phyloP scores from a whole-genome alignment of 2,329 filamentous ascomycete genomes.

The Hymenoscyphus repandus region DNA sequence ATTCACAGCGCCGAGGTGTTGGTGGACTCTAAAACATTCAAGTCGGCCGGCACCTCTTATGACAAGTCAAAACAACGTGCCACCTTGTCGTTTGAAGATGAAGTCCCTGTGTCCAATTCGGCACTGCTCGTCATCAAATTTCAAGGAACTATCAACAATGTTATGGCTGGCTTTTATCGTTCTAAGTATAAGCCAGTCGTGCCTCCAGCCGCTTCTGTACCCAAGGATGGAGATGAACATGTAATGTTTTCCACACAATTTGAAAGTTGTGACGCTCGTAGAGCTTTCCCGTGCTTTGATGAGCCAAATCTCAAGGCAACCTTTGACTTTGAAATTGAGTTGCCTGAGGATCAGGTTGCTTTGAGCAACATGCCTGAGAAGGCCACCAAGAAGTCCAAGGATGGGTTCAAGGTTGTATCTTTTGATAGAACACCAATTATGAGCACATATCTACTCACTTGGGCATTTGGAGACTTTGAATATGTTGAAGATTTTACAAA shows the following conservation, averaged over 20 bases:
- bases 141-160: slow-evolving; percentile 77
- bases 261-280: slow-evolving; percentile 89
- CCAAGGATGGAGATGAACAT: slow-evolving; percentile 62
- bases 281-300: slow-evolving; percentile 96
- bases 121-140: slow-evolving; percentile 67
- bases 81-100: slow-evolving; percentile 69
- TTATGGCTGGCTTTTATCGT: slow-evolving; percentile 90
- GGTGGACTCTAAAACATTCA: slow-evolving; percentile 45
- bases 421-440: slow-evolving; percentile 85
- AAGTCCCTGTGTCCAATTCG: slow-evolving; percentile 62
- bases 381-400: slow-evolving; percentile 50
- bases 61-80: slow-evolving; percentile 80
- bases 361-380: slow-evolving; percentile 96
- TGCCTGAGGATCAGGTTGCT: slow-evolving; percentile 81
- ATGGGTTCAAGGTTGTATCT: slow-evolving; percentile 66
- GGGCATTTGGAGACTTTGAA: slow-evolving; percentile 96
- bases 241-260: slow-evolving; percentile 95
- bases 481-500: slow-evolving; percentile 90
- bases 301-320: slow-evolving; percentile 96
- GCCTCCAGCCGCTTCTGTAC: slow-evolving; percentile 69
- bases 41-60: slow-evolving; percentile 67
- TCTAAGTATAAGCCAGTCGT: slow-evolving; percentile 85
- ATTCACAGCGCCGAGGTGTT: slow-evolving; percentile 62
- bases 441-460: slow-evolving; percentile 87
- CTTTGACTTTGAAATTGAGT: slow-evolving; percentile 89